Evolutionary conservation across 371 early-diverging fungal species (phyloP), one percentile per base, ranked within the genome.

Genomic region (Lichtheimia corymbifera): DNA sequence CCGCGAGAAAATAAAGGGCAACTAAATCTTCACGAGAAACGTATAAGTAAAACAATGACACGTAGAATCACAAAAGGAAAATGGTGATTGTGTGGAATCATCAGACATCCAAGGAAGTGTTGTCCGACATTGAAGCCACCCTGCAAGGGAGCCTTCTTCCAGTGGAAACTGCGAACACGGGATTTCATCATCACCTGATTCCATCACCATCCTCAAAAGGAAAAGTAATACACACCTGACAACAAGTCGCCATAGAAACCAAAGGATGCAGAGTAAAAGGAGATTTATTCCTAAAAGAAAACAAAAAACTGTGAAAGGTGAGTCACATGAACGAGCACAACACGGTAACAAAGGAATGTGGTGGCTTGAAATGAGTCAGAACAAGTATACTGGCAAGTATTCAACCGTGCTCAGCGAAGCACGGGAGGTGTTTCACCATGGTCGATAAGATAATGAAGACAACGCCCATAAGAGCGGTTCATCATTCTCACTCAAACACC

Each of bases 161-260:
- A 60, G 71, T 52, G 71, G 66, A 71, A 71, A 71, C 71, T 71
- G 71, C 71, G 71, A 71, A 71, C 60, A 64, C 61, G 71, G 66
- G 64, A 55, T 59, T 47, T 65, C 65, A 70, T 70, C 70, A 65
- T 70, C 63, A 65, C 58, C 9, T 53, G 55, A 57, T 52, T 41
- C 61, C 15, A 22, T 57, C 50, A n/a, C 51, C 50, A 12, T 9
- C 12, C 40, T 22, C 11, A 22, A 42, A 50, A 27, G 15, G 40
- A 55, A 27, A 51, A 50, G 18, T 27, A 43, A 53, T 63, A 65
- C 65, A 50, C 27, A 65, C 63, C 60, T 62, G 5, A 25, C 13
- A 40, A 14, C 1, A 17, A 58, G 27, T 15, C 35, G 35, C 35
- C 18, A 47, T 12, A 28, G 22, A 55, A 22, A 13, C n/a, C 17